phyloP scores from a whole-genome alignment of 2,329 filamentous ascomycete species.

The Phialophora macrospora region DNA sequence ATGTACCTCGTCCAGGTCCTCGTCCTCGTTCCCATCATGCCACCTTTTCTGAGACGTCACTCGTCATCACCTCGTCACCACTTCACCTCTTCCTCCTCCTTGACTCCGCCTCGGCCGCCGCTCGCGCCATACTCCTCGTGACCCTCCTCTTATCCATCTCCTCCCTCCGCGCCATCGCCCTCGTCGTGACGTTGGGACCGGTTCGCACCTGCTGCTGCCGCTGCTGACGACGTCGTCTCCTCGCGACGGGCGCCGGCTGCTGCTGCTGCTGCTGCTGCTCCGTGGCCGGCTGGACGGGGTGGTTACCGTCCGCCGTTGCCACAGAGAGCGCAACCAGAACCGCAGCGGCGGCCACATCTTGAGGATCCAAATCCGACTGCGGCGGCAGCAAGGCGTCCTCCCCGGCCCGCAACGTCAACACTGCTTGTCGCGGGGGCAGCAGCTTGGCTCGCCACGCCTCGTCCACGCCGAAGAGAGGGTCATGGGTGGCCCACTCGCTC shows the following conservation, averaged over 20 bases:
- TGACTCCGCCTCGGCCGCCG: too few species aligned
- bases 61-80: not conserved
- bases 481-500: not conserved
- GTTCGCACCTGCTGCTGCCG: not conserved
- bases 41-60: not conserved
- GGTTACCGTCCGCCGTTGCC: not conserved
- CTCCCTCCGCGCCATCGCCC: conserved; percentile 6
- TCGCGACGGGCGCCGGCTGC: not conserved
- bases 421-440: not conserved
- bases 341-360: not conserved
- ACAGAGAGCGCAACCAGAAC: not conserved
- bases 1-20: not conserved
- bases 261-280: not conserved
- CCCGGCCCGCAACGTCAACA: not conserved
- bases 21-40: not conserved
- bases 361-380: not conserved
- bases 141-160: not conserved
- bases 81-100: not conserved
- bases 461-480: not conserved
- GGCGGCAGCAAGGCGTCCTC: not conserved
- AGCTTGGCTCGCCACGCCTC: not conserved
- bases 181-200: conserved; percentile 4
- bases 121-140: conserved; percentile 1
- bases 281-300: not conserved
- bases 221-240: not conserved